Evolutionary conservation across 1,284 basidiomycete species (phyloP).

Genomic region (Acaromyces ingoldii): DNA sequence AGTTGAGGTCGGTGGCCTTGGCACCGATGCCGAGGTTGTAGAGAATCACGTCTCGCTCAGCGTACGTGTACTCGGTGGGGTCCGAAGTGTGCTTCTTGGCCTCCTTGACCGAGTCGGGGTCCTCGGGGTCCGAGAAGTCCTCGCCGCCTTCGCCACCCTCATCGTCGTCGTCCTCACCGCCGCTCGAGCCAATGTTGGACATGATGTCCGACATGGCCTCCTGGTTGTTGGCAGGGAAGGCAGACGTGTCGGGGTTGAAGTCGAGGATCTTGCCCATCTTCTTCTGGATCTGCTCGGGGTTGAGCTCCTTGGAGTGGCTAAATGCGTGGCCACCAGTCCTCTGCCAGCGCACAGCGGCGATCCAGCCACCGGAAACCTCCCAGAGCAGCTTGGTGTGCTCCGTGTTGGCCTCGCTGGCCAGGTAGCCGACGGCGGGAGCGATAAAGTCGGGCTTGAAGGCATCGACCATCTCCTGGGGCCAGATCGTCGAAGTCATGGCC

Average conservation of each 20-base stretch:
- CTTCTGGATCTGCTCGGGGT: slow-evolving; percentile 43
- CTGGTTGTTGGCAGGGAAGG: slow-evolving; percentile 38
- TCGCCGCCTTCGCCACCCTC: slow-evolving; percentile 23
- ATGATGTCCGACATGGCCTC: slow-evolving; percentile 35
- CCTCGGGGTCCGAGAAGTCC: slow-evolving; percentile 70
- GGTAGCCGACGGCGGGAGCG: slow-evolving; percentile 83
- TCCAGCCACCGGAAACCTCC: slow-evolving; percentile 89
- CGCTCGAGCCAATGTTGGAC: slow-evolving; percentile 38
- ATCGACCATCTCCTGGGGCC: slow-evolving; percentile 87
- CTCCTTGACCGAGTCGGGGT: slow-evolving; percentile 73
- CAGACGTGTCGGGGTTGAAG: slow-evolving; percentile 46
- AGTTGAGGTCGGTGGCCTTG: slow-evolving; percentile 82
- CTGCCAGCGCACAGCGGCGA: slow-evolving; percentile 88
- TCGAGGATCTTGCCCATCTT: slow-evolving; percentile 45
- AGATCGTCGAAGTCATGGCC: slow-evolving; percentile 55
- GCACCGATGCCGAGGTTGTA: slow-evolving; percentile 97
- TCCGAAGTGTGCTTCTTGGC: slow-evolving; percentile 64
- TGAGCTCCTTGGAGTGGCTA: slow-evolving; percentile 37
- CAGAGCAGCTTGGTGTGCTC: slow-evolving; percentile 73
- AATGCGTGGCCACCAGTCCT: slow-evolving; percentile 67
- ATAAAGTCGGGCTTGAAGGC: slow-evolving; percentile 94
- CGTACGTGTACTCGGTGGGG: slow-evolving; percentile 58
- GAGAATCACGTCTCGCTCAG: slow-evolving; percentile 84
- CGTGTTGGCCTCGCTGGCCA: slow-evolving; percentile 73
- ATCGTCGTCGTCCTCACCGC: slow-evolving; percentile 30